These are phyloP conservation scores for Heliamphora exappendiculata DNA, from an alignment of 148 eudicot genomes.

Conservation along the genomic window DNA sequence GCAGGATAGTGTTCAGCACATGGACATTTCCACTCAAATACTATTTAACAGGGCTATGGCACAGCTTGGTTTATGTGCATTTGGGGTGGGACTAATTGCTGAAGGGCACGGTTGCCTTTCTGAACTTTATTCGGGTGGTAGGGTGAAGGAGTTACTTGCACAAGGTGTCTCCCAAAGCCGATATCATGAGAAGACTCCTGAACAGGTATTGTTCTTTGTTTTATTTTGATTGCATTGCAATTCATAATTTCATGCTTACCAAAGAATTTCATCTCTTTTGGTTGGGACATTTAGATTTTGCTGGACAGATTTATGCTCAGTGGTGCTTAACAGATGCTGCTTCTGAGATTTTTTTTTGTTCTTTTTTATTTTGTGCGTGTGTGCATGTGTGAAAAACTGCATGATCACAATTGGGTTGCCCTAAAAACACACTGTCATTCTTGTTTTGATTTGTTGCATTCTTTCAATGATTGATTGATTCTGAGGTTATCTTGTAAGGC, in stretches of 20 bases:
- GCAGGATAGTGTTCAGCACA: constrained; percentile 74
- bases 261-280: background rate
- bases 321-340: background rate
- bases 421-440: background rate
- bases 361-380: background rate
- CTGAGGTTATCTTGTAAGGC: too few species aligned
- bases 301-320: background rate
- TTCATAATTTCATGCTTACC: background rate
- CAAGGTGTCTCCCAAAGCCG: constrained; percentile 90
- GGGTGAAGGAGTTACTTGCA: constrained; percentile 87
- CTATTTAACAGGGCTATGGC: constrained; percentile 89
- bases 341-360: background rate
- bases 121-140: constrained; percentile 80
- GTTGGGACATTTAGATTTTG: background rate
- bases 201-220: constrained; percentile 45
- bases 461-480: background rate
- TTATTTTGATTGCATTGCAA: background rate
- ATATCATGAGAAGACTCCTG: constrained; percentile 87
- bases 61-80: constrained; percentile 81
- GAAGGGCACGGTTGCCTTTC: constrained; percentile 82
- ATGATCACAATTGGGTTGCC: background rate
- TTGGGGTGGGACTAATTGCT: constrained; percentile 64
- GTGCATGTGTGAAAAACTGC: background rate
- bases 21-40: constrained; percentile 88
- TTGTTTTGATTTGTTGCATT: background rate